Evolutionary conservation across 129 eudicot species (phyloP).

Genomic region (Helichrysum umbraculigerum): DNA sequence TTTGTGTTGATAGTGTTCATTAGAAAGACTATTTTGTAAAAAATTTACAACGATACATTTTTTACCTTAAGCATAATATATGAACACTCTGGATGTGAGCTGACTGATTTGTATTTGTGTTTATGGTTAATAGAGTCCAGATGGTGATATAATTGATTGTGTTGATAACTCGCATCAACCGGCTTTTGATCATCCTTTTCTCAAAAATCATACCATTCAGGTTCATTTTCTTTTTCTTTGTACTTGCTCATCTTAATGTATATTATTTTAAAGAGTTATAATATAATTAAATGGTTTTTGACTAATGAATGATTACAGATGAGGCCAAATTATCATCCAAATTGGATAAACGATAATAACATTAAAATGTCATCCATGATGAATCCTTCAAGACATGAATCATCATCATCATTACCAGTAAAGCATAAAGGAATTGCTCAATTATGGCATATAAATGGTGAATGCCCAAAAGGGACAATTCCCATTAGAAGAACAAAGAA

Average conservation of each 20-base stretch:
- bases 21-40: no score
- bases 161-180: constrained; percentile 69
- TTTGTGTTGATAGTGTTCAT: no score
- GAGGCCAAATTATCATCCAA: constrained; percentile 77
- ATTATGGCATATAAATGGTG: constrained; percentile 50
- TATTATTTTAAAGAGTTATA: not conserved
- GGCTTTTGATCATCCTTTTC: constrained; percentile 85
- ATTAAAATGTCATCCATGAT: constrained; percentile 32
- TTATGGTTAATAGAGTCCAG: constrained; percentile 56
- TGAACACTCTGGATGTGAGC: no score
- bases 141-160: constrained; percentile 83
- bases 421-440: constrained; percentile 39
- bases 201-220: constrained; percentile 74
- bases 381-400: not conserved
- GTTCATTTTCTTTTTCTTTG: constrained; percentile 27
- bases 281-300: not conserved
- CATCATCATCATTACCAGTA: not conserved
- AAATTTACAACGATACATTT: no score
- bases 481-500: constrained; percentile 5
- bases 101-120: constrained; percentile 1
- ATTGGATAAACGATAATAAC: constrained; percentile 51
- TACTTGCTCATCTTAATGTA: not conserved
- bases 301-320: constrained; percentile 34
- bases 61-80: no score
- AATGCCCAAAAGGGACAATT: no score